phyloP scores from a whole-genome alignment of 2,329 filamentous ascomycete genomes.

The Pseudopithomyces chartarum region DNA sequence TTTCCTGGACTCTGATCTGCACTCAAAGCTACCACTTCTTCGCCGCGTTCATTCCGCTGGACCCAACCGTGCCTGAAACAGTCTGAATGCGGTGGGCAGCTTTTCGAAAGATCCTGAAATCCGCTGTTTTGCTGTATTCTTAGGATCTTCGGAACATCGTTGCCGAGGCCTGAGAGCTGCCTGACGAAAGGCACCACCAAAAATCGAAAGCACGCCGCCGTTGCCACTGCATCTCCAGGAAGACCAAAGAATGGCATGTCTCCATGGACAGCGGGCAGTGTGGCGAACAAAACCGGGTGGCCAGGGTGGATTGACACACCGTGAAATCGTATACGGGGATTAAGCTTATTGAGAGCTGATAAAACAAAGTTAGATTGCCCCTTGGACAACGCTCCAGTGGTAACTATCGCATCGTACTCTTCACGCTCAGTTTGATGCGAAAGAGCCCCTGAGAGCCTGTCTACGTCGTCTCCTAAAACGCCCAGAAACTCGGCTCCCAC shows the following conservation, averaged over 20 bases:
- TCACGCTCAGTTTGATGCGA: background rate
- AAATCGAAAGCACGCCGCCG: conserved; percentile 15
- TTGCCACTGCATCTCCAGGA: conserved; percentile 14
- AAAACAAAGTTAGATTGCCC: conserved; percentile 7
- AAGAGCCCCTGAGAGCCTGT: background rate
- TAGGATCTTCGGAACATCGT: background rate
- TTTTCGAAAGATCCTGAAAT: conserved; percentile 2
- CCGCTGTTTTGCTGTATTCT: background rate
- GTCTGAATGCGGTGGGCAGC: conserved; percentile 6
- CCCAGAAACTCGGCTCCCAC: conserved; percentile 10
- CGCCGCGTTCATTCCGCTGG: background rate
- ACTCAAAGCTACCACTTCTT: conserved; percentile 6
- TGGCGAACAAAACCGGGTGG: conserved; percentile 11
- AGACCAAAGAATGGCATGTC: conserved; percentile 7
- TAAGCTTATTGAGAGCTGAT: background rate
- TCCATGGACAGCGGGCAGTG: background rate
- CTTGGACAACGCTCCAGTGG: conserved; percentile 11
- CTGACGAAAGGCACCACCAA: conserved; percentile 11
- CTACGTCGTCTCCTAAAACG: conserved; percentile 7
- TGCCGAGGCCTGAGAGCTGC: background rate
- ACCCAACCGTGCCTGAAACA: conserved; percentile 12
- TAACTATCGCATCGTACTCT: conserved; percentile 7
- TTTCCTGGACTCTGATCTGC: conserved; percentile 12
- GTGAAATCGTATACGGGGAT: conserved; percentile 8
- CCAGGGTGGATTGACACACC: conserved; percentile 13